Percentiles rank a stretch among this genome's conserved stretches.
Evolutionary conservation across 225 moss, liverwort and hornwort species (phyloP).

Genomic region (Asterella californica): DNA sequence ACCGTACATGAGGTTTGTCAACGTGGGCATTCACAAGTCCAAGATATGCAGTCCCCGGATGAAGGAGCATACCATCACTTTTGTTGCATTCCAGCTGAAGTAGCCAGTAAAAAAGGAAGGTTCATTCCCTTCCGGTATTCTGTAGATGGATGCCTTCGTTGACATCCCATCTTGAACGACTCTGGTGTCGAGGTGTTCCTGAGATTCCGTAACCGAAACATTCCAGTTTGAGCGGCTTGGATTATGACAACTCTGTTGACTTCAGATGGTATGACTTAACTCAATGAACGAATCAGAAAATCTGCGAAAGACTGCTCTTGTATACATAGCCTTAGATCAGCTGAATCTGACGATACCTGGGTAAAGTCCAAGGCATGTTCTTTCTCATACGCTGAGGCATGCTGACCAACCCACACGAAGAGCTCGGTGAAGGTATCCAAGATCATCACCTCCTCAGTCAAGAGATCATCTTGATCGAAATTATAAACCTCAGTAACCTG

Average conservation of each 20-base stretch:
- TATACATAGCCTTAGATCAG: too few relatives aligned
- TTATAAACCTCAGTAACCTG: conserved; percentile 82
- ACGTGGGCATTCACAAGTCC: neutral
- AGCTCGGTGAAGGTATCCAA: conserved; percentile 67
- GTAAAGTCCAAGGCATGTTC: conserved; percentile 52
- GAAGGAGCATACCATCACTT: conserved; percentile 57
- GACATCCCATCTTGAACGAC: conserved; percentile 52
- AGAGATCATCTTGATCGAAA: conserved; percentile 86
- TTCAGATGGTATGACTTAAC: neutral
- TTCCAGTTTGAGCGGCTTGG: neutral
- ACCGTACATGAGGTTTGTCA: neutral
- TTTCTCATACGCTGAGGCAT: conserved; percentile 55
- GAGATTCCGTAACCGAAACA: conserved; percentile 8
- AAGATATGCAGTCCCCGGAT: too few relatives aligned
- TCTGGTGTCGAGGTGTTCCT: conserved; percentile 71
- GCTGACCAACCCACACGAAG: conserved; percentile 76
- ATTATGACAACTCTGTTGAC: neutral
- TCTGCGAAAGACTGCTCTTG: neutral
- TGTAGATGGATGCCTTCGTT: conserved; percentile 58
- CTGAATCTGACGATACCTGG: conserved; percentile 36
- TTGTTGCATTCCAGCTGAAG: conserved; percentile 76
- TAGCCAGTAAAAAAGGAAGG: conserved; percentile 71
- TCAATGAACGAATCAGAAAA: too few relatives aligned
- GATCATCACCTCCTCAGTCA: conserved; percentile 91
- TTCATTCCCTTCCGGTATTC: conserved; percentile 73